These are phyloP conservation scores for Collybia sordida DNA, from an alignment of 768 basidiomycete genomes.

Conservation along the genomic window DNA sequence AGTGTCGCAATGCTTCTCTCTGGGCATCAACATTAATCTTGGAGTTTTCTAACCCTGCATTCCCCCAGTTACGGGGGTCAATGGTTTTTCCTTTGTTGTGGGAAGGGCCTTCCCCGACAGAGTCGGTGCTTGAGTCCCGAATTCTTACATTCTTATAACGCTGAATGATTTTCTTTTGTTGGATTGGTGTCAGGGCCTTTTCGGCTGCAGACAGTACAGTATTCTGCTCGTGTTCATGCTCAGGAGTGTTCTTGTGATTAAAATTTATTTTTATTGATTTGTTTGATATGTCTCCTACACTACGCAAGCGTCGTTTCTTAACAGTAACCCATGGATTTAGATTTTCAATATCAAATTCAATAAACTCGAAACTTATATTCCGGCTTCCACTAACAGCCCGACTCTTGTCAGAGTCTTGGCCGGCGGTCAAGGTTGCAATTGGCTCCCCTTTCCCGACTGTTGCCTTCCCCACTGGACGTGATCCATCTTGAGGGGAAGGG, in stretches of 20 bases:
- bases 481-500: no score
- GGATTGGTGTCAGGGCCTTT: neutral
- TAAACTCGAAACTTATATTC: no score
- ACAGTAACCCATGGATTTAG: neutral
- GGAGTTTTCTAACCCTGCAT: neutral
- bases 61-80: neutral
- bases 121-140: neutral
- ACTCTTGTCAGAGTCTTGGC: no score
- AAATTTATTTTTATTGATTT: neutral
- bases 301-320: neutral
- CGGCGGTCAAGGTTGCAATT: no score
- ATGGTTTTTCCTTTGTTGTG: neutral
- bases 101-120: neutral
- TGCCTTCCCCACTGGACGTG: no score
- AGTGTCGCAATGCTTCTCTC: neutral
- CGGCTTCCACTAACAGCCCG: no score
- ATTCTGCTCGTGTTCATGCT: neutral
- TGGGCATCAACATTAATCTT: neutral
- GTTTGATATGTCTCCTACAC: neutral
- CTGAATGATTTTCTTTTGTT: neutral
- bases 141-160: neutral
- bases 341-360: neutral
- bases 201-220: neutral
- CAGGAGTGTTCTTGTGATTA: neutral
- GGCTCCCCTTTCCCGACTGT: no score